Evolutionary conservation across 75 land plant genomes (phyloP).

Genomic region (Cupressus sempervirens): DNA sequence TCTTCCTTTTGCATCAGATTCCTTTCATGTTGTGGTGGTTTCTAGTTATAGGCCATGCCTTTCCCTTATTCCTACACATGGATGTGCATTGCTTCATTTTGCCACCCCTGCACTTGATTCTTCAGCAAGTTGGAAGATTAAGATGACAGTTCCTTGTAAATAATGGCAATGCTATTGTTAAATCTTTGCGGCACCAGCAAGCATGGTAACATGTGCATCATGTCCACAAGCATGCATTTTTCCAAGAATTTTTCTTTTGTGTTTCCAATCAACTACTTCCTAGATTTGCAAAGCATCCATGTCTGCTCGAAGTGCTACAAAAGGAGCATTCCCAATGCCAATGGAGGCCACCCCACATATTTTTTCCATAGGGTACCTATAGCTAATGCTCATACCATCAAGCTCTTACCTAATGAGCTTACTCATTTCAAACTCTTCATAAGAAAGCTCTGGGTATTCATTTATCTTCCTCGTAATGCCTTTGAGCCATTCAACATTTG

Average conservation of each 20-base stretch:
- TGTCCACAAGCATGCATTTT: slow-evolving; percentile 79
- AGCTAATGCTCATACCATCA: slow-evolving; percentile 36
- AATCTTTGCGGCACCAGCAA: slow-evolving; percentile 62
- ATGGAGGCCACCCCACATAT: slow-evolving; percentile 58
- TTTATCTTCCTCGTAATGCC: slow-evolving; percentile 38
- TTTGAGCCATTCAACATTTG: slow-evolving; percentile 41
- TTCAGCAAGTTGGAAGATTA: no score
- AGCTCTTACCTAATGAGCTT: slow-evolving; percentile 47
- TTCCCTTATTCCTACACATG: no score
- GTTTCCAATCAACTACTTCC: slow-evolving; percentile 67
- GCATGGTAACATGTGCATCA: slow-evolving; percentile 73
- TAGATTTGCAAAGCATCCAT: slow-evolving; percentile 70
- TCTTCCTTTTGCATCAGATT: no score
- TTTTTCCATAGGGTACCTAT: slow-evolving; percentile 46
- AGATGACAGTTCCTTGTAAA: no score
- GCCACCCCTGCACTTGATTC: no score
- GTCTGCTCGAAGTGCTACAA: slow-evolving; percentile 61
- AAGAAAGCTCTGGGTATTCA: slow-evolving; percentile 55
- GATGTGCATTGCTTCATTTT: neutral
- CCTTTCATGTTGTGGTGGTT: no score
- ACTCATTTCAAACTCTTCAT: slow-evolving; percentile 59
- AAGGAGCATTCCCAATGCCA: slow-evolving; percentile 47
- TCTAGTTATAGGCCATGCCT: no score
- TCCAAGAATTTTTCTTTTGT: slow-evolving; percentile 56
- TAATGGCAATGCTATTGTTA: slow-evolving; percentile 29